phyloP scores from a whole-genome alignment of 1,284 basidiomycete genomes.

The Apiotrichum domesticum region DNA sequence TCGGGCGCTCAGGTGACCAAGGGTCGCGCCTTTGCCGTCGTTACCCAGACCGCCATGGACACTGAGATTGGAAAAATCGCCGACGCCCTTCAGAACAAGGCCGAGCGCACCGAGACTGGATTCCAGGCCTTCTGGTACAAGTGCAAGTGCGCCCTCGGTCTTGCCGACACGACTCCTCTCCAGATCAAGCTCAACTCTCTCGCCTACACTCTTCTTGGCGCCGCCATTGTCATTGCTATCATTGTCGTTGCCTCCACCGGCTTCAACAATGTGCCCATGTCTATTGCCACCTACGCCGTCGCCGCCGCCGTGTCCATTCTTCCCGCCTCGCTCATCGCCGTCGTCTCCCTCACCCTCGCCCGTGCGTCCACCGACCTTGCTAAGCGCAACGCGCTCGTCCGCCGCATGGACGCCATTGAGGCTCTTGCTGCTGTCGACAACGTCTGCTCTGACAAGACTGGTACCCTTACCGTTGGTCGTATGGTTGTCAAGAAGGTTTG shows the following conservation, averaged over 20 bases:
- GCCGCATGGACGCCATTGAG: slow-evolving; percentile 53
- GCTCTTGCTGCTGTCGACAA: slow-evolving; percentile 59
- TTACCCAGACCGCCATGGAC: slow-evolving; percentile 59
- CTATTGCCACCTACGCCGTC: slow-evolving; percentile 49
- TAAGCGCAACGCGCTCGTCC: slow-evolving; percentile 50
- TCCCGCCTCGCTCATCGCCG: slow-evolving; percentile 51
- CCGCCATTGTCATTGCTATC: slow-evolving; percentile 55
- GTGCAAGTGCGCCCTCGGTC: slow-evolving; percentile 47
- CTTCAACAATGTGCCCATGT: slow-evolving; percentile 48
- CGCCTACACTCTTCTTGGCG: slow-evolving; percentile 57
- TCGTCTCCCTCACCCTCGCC: slow-evolving; percentile 47
- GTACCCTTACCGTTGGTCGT: slow-evolving; percentile 57
- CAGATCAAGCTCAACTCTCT: slow-evolving; percentile 59
- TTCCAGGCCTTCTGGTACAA: slow-evolving; percentile 43
- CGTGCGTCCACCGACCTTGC: slow-evolving; percentile 47
- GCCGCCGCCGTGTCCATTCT: slow-evolving; percentile 55
- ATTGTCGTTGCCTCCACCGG: slow-evolving; percentile 57
- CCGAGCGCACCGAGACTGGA: slow-evolving; percentile 38
- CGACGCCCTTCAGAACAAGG: slow-evolving; percentile 48
- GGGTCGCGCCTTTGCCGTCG: slow-evolving; percentile 58
- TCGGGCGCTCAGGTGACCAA: slow-evolving; percentile 61
- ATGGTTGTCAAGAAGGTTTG: slow-evolving; percentile 57
- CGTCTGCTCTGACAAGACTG: slow-evolving; percentile 62
- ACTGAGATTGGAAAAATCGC: slow-evolving; percentile 63
- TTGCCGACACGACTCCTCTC: slow-evolving; percentile 54